Base-by-base conservation (phyloP, 1,284 basidiomycete species). In the Amylostereum areolatum region DNA sequence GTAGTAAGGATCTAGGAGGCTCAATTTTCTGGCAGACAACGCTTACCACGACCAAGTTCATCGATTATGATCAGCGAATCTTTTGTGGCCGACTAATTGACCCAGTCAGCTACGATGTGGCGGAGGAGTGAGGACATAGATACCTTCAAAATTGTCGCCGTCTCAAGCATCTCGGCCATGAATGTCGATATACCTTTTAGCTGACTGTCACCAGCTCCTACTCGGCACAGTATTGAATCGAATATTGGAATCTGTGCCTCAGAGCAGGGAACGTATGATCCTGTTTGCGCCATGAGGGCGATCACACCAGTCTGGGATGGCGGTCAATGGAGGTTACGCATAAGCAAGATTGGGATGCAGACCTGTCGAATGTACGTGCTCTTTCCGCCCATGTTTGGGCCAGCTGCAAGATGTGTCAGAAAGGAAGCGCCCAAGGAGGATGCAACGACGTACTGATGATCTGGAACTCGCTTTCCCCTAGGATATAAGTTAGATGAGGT, bases 101-200 rank as follows among this genome's bases (percentile, higher is more conserved):
- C 11, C 41, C 30, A 1, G 39, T 49, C 36, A 52, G 18, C 29
- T 12, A n/a, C 24, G 29, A 11, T 3, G 9, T 31, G 18, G 32
- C 31, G 11, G 8, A 24, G 31, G 28, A 11, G 35, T 27, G 5
- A 45, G 9, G 34, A 27, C 4, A 27, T 11, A 67, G 81, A 32
- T 48, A 92, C 91, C 61, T 89, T 81, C 43, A 99, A 77, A 60
- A 99, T 99, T 0, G 92, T 94, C 0, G 97, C 95, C 0, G 95
- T 99, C 67, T 96, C 92, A 9, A 96, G 75, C 97, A 99, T 99
- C 70, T 99, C 97, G 3, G 95, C 94, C 96, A 99, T 99, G 65
- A 99, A 99, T 0, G 97, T 99, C 30, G 92, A 97, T 3, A 99
- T 92, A 12, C 96, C 97, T 67, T 98, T 98, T 40, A 98, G 73